Evolutionary conservation across 1,284 basidiomycete genomes (phyloP).

Genomic region (Austropuccinia psidii): DNA sequence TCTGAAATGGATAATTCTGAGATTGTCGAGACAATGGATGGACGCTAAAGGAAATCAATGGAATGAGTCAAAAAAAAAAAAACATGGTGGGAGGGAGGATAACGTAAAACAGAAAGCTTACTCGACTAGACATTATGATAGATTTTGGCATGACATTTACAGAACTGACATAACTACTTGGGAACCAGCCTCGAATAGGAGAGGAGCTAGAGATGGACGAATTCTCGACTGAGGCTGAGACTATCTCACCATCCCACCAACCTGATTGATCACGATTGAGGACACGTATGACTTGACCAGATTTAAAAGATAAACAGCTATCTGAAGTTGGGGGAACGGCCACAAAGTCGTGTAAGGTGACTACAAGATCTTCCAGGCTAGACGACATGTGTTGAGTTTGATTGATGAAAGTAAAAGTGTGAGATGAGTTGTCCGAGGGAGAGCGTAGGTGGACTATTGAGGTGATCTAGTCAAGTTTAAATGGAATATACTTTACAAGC

Average conservation of each 20-base stretch:
- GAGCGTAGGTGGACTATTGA: too few species aligned
- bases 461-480: too few species aligned
- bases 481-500: too few species aligned
- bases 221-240: constrained; percentile 50
- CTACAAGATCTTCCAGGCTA: constrained; percentile 23
- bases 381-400: too few species aligned
- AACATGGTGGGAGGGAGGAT: constrained; percentile 35
- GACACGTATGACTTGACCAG: constrained; percentile 84
- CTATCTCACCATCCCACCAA: constrained; percentile 98
- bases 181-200: constrained; percentile 83
- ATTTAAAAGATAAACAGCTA: constrained; percentile 73
- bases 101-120: background rate
- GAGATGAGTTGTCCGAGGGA: too few species aligned
- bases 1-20: background rate
- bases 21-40: constrained; percentile 37
- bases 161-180: constrained; percentile 57
- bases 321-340: constrained; percentile 12
- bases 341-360: constrained; percentile 24
- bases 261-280: constrained; percentile 77
- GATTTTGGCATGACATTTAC: background rate
- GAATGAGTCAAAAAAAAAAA: constrained; percentile 38
- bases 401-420: too few species aligned
- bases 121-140: background rate
- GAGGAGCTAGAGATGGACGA: background rate
- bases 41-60: constrained; percentile 38